These are phyloP conservation scores for Flaveria bidentis DNA, from an alignment of 129 eudicot species.

Conservation along the genomic window DNA sequence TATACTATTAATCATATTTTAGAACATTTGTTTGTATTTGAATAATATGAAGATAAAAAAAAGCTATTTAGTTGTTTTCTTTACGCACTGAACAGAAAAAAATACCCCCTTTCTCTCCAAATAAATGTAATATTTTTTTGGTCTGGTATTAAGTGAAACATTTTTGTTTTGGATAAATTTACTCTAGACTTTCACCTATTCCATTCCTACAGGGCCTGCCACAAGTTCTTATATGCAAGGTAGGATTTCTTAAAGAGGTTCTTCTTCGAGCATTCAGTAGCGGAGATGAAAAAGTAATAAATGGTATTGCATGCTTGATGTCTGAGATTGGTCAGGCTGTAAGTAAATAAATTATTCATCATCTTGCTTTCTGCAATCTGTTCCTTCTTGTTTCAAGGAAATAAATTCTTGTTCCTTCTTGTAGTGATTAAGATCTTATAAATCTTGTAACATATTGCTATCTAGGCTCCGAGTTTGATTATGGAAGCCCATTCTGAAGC, in stretches of 20 bases:
- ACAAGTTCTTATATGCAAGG: conserved; percentile 72
- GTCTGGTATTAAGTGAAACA: conserved; percentile 1
- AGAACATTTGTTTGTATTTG: background rate
- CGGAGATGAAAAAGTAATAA: conserved; percentile 76
- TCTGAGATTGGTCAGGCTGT: conserved; percentile 99
- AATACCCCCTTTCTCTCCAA: background rate
- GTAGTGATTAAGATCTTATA: background rate
- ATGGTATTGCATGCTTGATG: conserved; percentile 93
- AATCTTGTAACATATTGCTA: conserved; percentile 27
- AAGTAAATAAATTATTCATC: conserved; percentile 38
- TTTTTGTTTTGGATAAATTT: background rate
- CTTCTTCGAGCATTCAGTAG: conserved; percentile 75
- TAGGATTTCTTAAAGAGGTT: conserved; percentile 76
- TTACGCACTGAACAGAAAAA: background rate
- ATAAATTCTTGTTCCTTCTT: background rate
- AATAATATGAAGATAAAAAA: background rate
- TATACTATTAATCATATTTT: background rate
- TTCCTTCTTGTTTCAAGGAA: background rate
- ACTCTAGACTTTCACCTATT: background rate
- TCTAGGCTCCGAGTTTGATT: conserved; percentile 81
- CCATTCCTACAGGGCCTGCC: conserved; percentile 66
- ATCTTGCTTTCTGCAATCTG: conserved; percentile 24
- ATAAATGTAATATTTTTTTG: background rate
- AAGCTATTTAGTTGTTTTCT: background rate
- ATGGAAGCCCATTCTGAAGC: conserved; percentile 79